Conservation (phyloP, 495 filamentous ascomycete species). For the Staphylotrichum longicolle region DNA sequence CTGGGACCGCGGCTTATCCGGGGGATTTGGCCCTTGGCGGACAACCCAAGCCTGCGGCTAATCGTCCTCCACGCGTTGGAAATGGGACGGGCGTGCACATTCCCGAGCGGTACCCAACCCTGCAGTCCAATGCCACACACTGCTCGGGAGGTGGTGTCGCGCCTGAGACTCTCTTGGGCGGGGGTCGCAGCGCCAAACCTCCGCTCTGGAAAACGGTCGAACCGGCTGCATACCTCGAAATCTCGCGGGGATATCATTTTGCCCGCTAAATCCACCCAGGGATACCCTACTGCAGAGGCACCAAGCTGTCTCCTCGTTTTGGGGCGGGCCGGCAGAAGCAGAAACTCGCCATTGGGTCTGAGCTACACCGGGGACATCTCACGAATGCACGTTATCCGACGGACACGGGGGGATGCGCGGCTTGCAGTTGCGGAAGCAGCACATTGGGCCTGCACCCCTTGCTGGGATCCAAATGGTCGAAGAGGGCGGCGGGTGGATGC, state of each 20-base stretch:
- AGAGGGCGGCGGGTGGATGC: no score
- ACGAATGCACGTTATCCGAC: no score
- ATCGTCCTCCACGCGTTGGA: background rate
- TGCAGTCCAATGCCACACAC: conserved; percentile 4
- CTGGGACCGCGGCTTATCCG: conserved; percentile 24
- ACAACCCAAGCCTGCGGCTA: conserved; percentile 5
- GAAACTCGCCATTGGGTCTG: background rate
- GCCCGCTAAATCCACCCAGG: conserved; percentile 10
- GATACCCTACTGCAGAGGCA: no score
- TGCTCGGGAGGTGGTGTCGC: conserved; percentile 1
- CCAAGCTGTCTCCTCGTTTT: no score
- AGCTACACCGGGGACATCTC: no score
- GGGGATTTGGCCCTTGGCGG: conserved; percentile 8
- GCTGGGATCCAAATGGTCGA: no score
- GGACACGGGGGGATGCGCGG: no score
- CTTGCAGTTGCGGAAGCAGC: background rate
- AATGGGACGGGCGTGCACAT: conserved; percentile 25
- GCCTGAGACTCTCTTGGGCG: background rate
- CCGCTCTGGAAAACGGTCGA: conserved; percentile 30
- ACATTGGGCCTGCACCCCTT: background rate
- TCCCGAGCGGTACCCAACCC: background rate
- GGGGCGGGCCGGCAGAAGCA: no score
- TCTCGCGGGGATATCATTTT: conserved; percentile 38
- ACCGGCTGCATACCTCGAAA: conserved; percentile 33
- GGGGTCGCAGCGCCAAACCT: background rate